Percentiles rank a stretch among this genome's conserved stretches.
phyloP scores from a whole-genome alignment of 257 asterid species.

The Striga asiatica region DNA sequence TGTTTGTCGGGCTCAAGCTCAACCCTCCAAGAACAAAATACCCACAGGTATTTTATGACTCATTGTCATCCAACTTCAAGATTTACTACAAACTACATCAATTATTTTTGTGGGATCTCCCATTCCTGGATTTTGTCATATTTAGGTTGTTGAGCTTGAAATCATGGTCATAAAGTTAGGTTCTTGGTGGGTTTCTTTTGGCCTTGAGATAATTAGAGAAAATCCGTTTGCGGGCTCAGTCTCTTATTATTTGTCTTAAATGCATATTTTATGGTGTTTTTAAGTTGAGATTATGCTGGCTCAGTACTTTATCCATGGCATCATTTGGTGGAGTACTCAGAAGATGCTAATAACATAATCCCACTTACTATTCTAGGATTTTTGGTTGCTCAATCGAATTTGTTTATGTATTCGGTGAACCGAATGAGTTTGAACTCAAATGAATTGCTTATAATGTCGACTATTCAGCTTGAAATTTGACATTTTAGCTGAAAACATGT shows the following conservation, averaged over 20 bases:
- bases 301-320: neutral
- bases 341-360: neutral
- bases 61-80: neutral
- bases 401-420: neutral
- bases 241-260: neutral
- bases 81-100: neutral
- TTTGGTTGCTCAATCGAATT: neutral
- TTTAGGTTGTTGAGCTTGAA: neutral
- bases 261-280: neutral
- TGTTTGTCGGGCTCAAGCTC: neutral
- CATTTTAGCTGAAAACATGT: neutral
- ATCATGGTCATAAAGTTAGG: neutral
- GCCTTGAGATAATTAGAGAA: neutral
- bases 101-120: neutral
- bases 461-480: neutral
- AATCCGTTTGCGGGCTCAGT: neutral
- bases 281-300: neutral
- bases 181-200: conserved; percentile 7
- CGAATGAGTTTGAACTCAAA: neutral
- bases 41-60: conserved; percentile 10
- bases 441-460: neutral
- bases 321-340: neutral
- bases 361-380: conserved; percentile 4
- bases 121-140: conserved; percentile 4
- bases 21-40: neutral